Evolutionary conservation across 1,139 yeast genomes (phyloP).

Genomic region (Nakaseomyces nivariensis): DNA sequence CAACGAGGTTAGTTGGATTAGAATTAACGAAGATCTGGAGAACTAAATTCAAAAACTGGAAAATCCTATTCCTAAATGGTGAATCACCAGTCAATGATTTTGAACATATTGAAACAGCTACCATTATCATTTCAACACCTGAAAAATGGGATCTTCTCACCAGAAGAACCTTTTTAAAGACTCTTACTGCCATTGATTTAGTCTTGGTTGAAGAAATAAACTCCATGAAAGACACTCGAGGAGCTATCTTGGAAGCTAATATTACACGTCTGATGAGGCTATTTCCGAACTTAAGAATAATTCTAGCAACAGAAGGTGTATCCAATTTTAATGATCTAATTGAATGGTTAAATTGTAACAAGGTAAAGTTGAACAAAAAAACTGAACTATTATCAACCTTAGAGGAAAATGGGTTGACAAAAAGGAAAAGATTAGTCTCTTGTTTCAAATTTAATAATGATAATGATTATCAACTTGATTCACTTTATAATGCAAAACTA

Average conservation of each 20-base stretch:
- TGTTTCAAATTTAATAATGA: slow-evolving; percentile 33
- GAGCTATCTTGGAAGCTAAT: slow-evolving; percentile 44
- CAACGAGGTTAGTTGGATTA: slow-evolving; percentile 43
- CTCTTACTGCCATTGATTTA: slow-evolving; percentile 23
- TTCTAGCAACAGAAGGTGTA: slow-evolving; percentile 47
- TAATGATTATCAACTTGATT: slow-evolving; percentile 40
- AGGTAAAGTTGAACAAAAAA: slow-evolving; percentile 11
- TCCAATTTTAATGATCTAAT: slow-evolving; percentile 44
- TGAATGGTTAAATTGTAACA: slow-evolving; percentile 33
- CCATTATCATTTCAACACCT: slow-evolving; percentile 45
- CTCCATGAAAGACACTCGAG: slow-evolving; percentile 38
- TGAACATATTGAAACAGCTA: slow-evolving; percentile 34
- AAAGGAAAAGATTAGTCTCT: slow-evolving; percentile 34
- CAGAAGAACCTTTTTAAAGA: slow-evolving; percentile 23
- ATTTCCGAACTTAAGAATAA: slow-evolving; percentile 34
- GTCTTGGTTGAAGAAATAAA: slow-evolving; percentile 45
- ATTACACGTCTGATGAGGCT: slow-evolving; percentile 42
- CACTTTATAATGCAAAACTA: slow-evolving; percentile 32
- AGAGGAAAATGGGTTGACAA: slow-evolving; percentile 40
- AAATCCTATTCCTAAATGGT: slow-evolving; percentile 41
- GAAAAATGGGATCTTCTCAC: slow-evolving; percentile 51
- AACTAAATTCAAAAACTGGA: slow-evolving; percentile 32
- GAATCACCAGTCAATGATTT: slow-evolving; percentile 32
- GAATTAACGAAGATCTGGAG: slow-evolving; percentile 40
- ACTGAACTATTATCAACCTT: slow-evolving; percentile 36